These are phyloP conservation scores for Boletus edulis DNA, from an alignment of 768 basidiomycete genomes.

Conservation along the genomic window DNA sequence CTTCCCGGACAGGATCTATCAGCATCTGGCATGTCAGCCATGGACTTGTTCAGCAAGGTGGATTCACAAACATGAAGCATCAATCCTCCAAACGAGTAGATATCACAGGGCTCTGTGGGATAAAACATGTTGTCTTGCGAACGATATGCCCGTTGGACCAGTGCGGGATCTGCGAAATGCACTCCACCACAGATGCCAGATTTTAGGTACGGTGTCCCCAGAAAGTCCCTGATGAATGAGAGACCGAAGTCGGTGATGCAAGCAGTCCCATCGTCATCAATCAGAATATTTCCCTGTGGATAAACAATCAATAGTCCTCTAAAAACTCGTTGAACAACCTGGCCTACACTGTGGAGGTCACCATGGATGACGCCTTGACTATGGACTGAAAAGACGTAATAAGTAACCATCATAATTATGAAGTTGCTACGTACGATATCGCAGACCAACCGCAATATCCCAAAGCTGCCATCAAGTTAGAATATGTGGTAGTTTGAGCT, in stretches of 20 bases:
- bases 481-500: not conserved
- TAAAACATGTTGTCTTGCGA: not conserved
- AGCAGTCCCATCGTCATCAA: conserved; percentile 38
- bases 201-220: conserved; percentile 28
- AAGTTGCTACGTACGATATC: conserved; percentile 17
- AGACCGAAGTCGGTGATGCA: conserved; percentile 51
- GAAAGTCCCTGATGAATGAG: conserved; percentile 24
- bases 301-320: not conserved
- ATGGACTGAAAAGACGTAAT: conserved; percentile 18
- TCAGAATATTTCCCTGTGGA: conserved; percentile 40
- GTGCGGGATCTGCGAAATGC: conserved; percentile 46
- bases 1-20: conserved; percentile 20
- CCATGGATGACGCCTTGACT: conserved; percentile 28
- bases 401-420: not conserved
- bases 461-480: conserved; percentile 10
- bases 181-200: conserved; percentile 38
- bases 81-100: conserved; percentile 38
- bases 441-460: conserved; percentile 23
- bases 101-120: conserved; percentile 22
- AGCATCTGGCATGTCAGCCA: conserved; percentile 6
- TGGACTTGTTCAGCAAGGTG: not conserved
- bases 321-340: not conserved
- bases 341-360: conserved; percentile 35
- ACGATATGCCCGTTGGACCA: conserved; percentile 1
- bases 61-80: conserved; percentile 23